Evolutionary conservation across 2,329 filamentous ascomycete genomes (phyloP).

Genomic region (Neofusicoccum ribis): DNA sequence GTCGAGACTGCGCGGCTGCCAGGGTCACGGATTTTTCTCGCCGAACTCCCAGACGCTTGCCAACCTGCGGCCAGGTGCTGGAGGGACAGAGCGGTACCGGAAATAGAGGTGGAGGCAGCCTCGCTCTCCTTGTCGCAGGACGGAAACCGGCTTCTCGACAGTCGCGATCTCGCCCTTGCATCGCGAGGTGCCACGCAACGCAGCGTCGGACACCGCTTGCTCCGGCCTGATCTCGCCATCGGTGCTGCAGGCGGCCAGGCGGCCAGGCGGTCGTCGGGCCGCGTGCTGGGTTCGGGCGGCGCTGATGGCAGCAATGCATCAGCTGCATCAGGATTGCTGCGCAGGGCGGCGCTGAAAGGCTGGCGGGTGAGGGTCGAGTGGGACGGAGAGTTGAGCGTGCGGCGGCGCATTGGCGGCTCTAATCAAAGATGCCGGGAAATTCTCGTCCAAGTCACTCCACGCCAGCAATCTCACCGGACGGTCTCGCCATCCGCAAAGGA

Average conservation of each 20-base stretch:
- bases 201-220: slow-evolving; percentile 2
- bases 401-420: not conserved
- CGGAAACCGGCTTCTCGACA: not conserved
- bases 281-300: not conserved
- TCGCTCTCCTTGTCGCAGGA: not conserved
- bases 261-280: not conserved
- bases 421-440: not conserved
- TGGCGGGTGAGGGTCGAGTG: not conserved
- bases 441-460: not conserved
- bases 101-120: not conserved
- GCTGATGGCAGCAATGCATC: slow-evolving; percentile 1
- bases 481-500: not conserved
- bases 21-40: too few species aligned
- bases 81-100: not conserved
- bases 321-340: not conserved
- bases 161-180: slow-evolving; percentile 14
- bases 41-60: not conserved
- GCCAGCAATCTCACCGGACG: not conserved
- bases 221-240: not conserved
- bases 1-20: too few species aligned
- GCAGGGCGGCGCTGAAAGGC: not conserved
- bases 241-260: not conserved
- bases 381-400: not conserved
- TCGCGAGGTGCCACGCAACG: slow-evolving; percentile 3
- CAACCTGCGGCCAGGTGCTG: not conserved